Evolutionary conservation across 345 rosid genomes (phyloP).

Genomic region (Orychophragmus violaceus): DNA sequence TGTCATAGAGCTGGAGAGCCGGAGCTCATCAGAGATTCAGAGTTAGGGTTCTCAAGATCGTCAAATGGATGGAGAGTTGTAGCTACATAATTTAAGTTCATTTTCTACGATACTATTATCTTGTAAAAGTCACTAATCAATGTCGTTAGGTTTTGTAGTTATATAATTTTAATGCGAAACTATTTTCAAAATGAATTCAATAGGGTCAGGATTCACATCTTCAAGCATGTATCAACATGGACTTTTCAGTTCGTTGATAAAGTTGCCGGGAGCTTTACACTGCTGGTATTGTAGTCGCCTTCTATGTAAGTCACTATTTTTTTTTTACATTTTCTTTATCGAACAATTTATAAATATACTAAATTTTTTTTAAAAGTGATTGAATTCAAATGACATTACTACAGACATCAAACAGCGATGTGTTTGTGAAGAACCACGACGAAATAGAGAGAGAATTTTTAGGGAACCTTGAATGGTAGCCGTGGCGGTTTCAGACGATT

Average conservation of each 20-base stretch:
- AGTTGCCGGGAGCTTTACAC: slow-evolving; percentile 74
- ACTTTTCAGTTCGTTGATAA: slow-evolving; percentile 80
- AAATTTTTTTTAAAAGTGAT: not conserved
- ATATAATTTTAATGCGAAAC: not conserved
- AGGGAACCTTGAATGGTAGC: slow-evolving; percentile 70
- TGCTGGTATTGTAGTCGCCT: slow-evolving; percentile 82
- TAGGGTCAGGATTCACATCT: slow-evolving; percentile 86
- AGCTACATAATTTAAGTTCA: not conserved
- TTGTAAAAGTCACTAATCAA: not conserved
- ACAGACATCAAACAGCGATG: slow-evolving; percentile 78
- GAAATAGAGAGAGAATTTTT: slow-evolving; percentile 92
- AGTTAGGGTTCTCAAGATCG: no score
- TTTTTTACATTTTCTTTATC: not conserved
- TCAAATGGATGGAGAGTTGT: no score
- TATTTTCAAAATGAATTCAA: not conserved
- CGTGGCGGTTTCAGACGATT: slow-evolving; percentile 93
- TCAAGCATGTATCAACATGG: slow-evolving; percentile 77
- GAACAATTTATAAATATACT: not conserved
- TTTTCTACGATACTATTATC: not conserved
- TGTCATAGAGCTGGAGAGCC: no score
- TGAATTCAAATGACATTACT: not conserved
- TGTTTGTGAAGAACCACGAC: slow-evolving; percentile 72
- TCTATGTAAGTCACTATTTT: slow-evolving; percentile 52
- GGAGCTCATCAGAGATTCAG: no score
- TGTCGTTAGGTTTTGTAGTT: not conserved